Conservation (phyloP, 2,329 filamentous ascomycete genomes). For the Alternaria alternata region DNA sequence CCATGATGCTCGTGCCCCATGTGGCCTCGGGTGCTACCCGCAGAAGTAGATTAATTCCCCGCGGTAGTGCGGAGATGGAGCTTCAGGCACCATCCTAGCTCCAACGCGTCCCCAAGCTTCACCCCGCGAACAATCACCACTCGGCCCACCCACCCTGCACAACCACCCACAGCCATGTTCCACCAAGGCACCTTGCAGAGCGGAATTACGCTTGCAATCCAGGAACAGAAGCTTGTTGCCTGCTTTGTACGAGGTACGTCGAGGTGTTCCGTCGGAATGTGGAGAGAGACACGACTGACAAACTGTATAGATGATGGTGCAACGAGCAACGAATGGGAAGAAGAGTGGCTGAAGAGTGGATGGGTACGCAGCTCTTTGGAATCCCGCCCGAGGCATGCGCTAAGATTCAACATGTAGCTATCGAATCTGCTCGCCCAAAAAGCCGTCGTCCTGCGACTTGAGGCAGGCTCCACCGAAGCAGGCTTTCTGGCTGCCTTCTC, state of each 20-base stretch:
- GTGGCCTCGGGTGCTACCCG: conserved; percentile 16
- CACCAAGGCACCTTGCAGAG: conserved; percentile 81
- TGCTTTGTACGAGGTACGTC: conserved; percentile 80
- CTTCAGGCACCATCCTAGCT: conserved; percentile 26
- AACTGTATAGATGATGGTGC: conserved; percentile 67
- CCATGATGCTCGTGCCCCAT: not conserved
- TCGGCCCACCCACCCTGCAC: not conserved
- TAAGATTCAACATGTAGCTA: conserved; percentile 36
- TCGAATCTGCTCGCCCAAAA: conserved; percentile 64
- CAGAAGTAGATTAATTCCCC: conserved; percentile 20
- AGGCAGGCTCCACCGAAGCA: conserved; percentile 79
- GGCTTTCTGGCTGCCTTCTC: conserved; percentile 84
- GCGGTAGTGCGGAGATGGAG: conserved; percentile 7
- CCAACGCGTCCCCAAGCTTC: conserved; percentile 23
- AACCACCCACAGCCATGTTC: conserved; percentile 67
- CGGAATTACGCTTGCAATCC: conserved; percentile 78
- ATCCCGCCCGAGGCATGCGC: not conserved
- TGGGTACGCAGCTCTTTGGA: conserved; percentile 35
- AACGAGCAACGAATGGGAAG: conserved; percentile 77
- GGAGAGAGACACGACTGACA: conserved; percentile 12
- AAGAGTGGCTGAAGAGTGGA: conserved; percentile 65
- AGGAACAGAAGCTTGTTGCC: conserved; percentile 77
- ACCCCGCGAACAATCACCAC: conserved; percentile 27
- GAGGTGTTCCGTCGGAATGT: conserved; percentile 17
- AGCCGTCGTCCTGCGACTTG: conserved; percentile 74